A percentile compares a stretch with the other conserved stretches of the same genome.
Conservation (phyloP, 768 basidiomycete species). For the Boletus tylopilopsis region DNA sequence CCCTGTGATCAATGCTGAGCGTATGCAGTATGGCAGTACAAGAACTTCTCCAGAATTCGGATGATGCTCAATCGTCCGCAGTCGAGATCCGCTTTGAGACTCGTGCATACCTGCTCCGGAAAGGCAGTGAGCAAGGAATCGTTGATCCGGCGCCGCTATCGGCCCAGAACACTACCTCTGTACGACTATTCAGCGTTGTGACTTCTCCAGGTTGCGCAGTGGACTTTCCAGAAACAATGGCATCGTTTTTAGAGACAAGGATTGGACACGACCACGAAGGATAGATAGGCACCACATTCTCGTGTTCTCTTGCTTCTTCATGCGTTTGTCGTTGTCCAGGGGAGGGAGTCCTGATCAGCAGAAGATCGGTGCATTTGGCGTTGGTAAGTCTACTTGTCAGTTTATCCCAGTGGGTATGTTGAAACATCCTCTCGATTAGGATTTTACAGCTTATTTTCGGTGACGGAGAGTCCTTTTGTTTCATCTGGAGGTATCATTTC, state of each 20-base stretch:
- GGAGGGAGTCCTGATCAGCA: not conserved
- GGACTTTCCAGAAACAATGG: slow-evolving; percentile 2
- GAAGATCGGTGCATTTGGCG: not conserved
- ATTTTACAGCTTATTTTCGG: slow-evolving; percentile 77
- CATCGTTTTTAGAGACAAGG: slow-evolving; percentile 17
- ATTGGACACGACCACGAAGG: not conserved
- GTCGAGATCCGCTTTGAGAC: slow-evolving; percentile 1
- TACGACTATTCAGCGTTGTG: not conserved
- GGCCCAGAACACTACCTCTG: accelerated
- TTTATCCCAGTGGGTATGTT: too few species aligned
- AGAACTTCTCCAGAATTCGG: slow-evolving; percentile 2
- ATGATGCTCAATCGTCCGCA: not conserved
- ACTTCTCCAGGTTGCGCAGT: not conserved
- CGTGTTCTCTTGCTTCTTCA: not conserved
- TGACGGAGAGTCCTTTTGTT: slow-evolving; percentile 37
- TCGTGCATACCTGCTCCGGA: not conserved
- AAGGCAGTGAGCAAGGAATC: too few species aligned
- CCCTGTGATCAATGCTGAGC: not conserved
- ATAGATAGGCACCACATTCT: not conserved
- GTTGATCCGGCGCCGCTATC: too few species aligned
- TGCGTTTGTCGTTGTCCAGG: not conserved
- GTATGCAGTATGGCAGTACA: not conserved
- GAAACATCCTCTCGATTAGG: slow-evolving; percentile 29
- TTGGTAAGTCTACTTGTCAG: not conserved
- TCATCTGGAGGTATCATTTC: not conserved